Base-by-base conservation (phyloP, 1,284 basidiomycete genomes). In the Coriolopsis trogii region DNA sequence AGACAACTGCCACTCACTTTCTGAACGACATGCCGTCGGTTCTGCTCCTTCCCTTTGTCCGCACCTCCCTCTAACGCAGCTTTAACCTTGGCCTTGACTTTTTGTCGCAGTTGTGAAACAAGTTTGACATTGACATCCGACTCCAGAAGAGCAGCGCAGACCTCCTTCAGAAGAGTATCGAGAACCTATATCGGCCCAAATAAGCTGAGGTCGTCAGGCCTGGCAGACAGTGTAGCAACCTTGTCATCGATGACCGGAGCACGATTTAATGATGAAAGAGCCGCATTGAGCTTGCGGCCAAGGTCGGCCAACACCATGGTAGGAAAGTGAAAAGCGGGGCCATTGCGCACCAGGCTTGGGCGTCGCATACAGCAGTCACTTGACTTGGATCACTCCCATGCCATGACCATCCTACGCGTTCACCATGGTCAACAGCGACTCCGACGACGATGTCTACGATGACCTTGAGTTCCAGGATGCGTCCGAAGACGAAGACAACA, bases 81-180 rank as follows among this genome's bases (percentile, higher is more conserved):
- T 64, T 93, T 87, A 48, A 93, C 91, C 66, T 91, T 95, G 18
- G 83, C 78, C 74, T 93, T 96, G 68, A 98, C 94, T 67, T 94
- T 93, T 59, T 89, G 85, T 58, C 95, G 83, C 50, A 98, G 73
- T 49, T 86, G 84, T 8, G 92, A 82, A 23, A 98, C 97, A 20
- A 99, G 85, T 69, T 95, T 96, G 64, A 99, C 96, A 67, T 99
- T 99, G 55, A 99, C 96, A 73, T 99, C 97, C 24, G 95, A 90
- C 73, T 98, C 95, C 46, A 99, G 83, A 41, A 99, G 77, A 2
- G 96, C 97, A 23, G 93, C 81, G 57, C 93, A 95, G 59, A 99
- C 92, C 72, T 96, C 92, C 73, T 98, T 99, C 60, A 99, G 84
- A 12, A 94, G 86, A 6, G 85, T 85, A 76, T 98, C 96, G 64